These are phyloP conservation scores for Pascua guehoae DNA, from an alignment of 1,284 basidiomycete species.

Conservation along the genomic window DNA sequence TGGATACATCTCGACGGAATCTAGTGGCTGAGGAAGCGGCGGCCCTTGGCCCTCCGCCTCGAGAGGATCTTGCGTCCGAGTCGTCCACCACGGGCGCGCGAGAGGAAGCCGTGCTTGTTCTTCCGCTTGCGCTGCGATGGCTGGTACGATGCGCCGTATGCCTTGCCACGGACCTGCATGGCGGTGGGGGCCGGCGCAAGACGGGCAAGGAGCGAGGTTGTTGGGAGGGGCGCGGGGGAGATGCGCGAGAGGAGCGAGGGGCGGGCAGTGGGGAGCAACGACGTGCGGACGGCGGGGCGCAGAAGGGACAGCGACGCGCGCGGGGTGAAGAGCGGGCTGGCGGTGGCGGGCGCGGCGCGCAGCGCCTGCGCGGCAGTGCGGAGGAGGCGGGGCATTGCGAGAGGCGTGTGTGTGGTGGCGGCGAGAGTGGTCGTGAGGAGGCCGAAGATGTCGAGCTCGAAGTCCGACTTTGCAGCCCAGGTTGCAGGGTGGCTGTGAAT, in stretches of 20 bases:
- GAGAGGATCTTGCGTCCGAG: slow-evolving; percentile 56
- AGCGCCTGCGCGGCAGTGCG: background rate
- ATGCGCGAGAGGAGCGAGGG: slow-evolving; percentile 8
- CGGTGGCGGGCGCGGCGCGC: slow-evolving; percentile 2
- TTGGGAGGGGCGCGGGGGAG: slow-evolving; percentile 5
- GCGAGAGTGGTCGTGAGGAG: background rate
- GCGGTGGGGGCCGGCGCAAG: slow-evolving; percentile 1
- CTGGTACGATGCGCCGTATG: slow-evolving; percentile 73
- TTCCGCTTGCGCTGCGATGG: slow-evolving; percentile 84
- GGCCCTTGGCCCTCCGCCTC: slow-evolving; percentile 59
- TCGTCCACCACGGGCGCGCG: slow-evolving; percentile 51
- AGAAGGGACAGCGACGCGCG: background rate
- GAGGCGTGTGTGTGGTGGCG: background rate
- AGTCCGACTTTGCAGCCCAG: background rate
- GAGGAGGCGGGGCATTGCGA: slow-evolving; percentile 15
- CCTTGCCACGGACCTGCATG: slow-evolving; percentile 29
- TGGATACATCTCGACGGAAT: background rate
- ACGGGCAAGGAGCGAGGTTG: slow-evolving; percentile 13
- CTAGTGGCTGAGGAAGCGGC: slow-evolving; percentile 60
- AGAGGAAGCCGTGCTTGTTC: slow-evolving; percentile 80
- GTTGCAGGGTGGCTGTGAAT: background rate
- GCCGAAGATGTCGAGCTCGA: background rate
- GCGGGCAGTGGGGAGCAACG: slow-evolving; percentile 1
- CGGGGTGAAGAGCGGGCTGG: slow-evolving; percentile 4
- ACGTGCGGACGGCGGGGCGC: slow-evolving; percentile 1